Evolutionary conservation across 2,329 filamentous ascomycete species (phyloP).

Genomic region (Microcyclospora tardicrescens): DNA sequence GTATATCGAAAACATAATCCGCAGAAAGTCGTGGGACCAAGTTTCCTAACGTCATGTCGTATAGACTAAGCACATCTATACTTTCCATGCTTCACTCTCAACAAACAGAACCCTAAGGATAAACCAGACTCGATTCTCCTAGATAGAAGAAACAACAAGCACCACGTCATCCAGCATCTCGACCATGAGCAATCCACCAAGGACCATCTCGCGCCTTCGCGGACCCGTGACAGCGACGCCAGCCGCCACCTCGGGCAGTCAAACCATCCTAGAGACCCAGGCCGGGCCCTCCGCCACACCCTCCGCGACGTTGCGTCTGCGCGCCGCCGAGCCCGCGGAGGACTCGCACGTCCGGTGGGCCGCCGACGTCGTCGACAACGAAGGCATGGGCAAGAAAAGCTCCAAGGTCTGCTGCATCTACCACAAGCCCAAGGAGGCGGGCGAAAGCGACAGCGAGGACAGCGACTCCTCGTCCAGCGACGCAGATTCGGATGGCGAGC

Average conservation of each 20-base stretch:
- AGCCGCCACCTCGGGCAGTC: slow-evolving; percentile 16
- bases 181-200: slow-evolving; percentile 1
- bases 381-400: slow-evolving; percentile 83
- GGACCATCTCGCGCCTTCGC: slow-evolving; percentile 4
- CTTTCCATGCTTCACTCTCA: too few relatives aligned
- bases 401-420: slow-evolving; percentile 99
- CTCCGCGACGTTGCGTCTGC: slow-evolving; percentile 25
- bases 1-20: too few relatives aligned
- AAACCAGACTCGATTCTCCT: too few relatives aligned
- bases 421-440: slow-evolving; percentile 67
- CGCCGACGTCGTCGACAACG: slow-evolving; percentile 86
- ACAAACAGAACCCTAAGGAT: too few relatives aligned
- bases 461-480: slow-evolving; percentile 47
- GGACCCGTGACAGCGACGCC: slow-evolving; percentile 11
- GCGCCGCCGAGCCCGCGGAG: slow-evolving; percentile 27
- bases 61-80: too few relatives aligned
- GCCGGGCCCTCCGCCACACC: slow-evolving; percentile 11
- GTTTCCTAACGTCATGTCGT: too few relatives aligned
- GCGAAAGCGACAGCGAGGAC: slow-evolving; percentile 57
- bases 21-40: too few relatives aligned
- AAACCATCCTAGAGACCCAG: slow-evolving; percentile 19
- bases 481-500: slow-evolving; percentile 41
- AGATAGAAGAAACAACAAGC: too few relatives aligned
- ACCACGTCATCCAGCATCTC: too few relatives aligned
- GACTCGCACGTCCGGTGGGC: slow-evolving; percentile 74